Base-by-base conservation (phyloP, 345 rosid genomes). In the Eutrema heterophyllum region DNA sequence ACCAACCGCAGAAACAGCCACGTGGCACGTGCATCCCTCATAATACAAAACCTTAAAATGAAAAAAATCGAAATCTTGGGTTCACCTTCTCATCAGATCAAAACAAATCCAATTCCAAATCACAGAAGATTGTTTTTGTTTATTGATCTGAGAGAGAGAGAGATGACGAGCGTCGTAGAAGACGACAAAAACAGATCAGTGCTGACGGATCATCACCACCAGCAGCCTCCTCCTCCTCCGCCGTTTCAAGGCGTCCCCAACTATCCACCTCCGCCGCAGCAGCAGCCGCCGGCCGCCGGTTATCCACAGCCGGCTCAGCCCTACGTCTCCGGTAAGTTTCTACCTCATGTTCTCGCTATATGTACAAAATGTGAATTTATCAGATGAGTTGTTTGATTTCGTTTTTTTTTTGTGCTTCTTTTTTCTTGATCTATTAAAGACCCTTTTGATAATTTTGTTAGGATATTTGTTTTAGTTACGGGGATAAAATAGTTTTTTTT, bases 261-360 rank as follows among this genome's bases (percentile, higher is more conserved):
- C 51, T 54, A 69, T 33, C 79, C 64, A 33, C 79, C 79, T 62
- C 74, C 74, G 7, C 67, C 58, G 36, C 67, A 29, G 62, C 70
- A 39, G 1, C 73, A 65, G 0, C 73, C 59, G 45, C 69, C 51
- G 2, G 75, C 38, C 24, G 41, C 53, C 9, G 75, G 64, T 68
- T 76, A 8, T 53, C 75, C 75, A 7, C 79, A 76, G 59, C 75
- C 79, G 7, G 75, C 79, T 76, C 79, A 76, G 64, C 75, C 74
- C 1, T 63, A 69, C 54, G 70, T 29, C 3, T 5, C 50, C 5
- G 79, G 79, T 76, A 0, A 35, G n/a, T 29, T 69, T 61, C 70
- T 53, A 45, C 14, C 2, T 26, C 16, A 2, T 32, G n/a, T 59
- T 67, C 44, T 74, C 76, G 21, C 32, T 71, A 44, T 39, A 38